A percentile compares a stretch with the other conserved stretches of the same genome.
Evolutionary conservation across 805 yeast species (phyloP).

Genomic region (Ogataea philodendri): DNA sequence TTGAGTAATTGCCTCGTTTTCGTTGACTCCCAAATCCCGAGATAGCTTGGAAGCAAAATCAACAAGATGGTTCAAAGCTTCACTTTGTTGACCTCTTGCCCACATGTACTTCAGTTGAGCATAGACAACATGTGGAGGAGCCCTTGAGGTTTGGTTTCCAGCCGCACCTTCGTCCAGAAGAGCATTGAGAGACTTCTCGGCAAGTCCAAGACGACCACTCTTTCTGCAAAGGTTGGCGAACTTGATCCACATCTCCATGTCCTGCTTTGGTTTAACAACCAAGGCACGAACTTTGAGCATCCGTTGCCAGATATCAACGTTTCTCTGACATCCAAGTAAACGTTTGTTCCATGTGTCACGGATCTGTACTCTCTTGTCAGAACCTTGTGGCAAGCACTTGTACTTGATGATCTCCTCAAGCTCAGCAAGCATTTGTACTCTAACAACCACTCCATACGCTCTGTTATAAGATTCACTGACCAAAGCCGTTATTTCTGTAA

Average conservation of each 20-base stretch:
- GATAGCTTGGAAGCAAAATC: slow-evolving; percentile 92
- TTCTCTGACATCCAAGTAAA: slow-evolving; percentile 88
- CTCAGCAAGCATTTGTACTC: slow-evolving; percentile 97
- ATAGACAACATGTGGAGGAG: slow-evolving; percentile 95
- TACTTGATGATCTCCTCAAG: slow-evolving; percentile 91
- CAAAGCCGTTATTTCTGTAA: slow-evolving; percentile 90
- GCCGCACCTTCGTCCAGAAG: slow-evolving; percentile 64
- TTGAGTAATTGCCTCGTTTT: slow-evolving; percentile 82
- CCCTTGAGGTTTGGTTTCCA: slow-evolving; percentile 52
- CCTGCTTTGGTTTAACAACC: slow-evolving; percentile 92
- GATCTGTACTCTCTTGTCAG: slow-evolving; percentile 75
- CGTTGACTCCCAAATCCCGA: slow-evolving; percentile 80
- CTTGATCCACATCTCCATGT: slow-evolving; percentile 97
- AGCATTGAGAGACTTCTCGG: slow-evolving; percentile 84
- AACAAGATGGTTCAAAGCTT: slow-evolving; percentile 80
- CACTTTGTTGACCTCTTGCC: slow-evolving; percentile 88
- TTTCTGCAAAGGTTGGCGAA: slow-evolving; percentile 95
- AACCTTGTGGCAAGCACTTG: slow-evolving; percentile 78
- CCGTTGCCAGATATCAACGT: slow-evolving; percentile 99
- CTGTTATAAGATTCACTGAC: slow-evolving; percentile 95
- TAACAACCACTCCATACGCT: slow-evolving; percentile 93
- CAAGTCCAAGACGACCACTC: slow-evolving; percentile 86
- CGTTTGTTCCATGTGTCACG: slow-evolving; percentile 93
- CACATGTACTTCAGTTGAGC: slow-evolving; percentile 96
- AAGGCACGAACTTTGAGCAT: slow-evolving; percentile 89